Base-by-base conservation (phyloP, 1,284 basidiomycete species). In the Moesziomyces globuligerus region DNA sequence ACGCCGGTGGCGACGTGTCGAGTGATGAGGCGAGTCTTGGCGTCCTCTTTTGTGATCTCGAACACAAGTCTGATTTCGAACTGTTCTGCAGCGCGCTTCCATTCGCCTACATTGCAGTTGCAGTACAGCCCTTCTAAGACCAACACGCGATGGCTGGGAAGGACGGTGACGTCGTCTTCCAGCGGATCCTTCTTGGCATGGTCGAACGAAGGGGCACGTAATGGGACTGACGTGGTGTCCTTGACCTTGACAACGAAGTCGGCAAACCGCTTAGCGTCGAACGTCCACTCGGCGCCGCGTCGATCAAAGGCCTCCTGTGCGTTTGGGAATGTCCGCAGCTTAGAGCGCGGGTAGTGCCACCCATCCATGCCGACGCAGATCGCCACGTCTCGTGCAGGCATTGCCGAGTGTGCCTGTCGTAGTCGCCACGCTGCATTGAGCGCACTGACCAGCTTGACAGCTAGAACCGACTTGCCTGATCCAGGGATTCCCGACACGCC, bases 101-200 rank as follows among this genome's bases (percentile, higher is more conserved):
- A 97, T 0, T 90, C 89, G 0, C 87, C 84, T 18, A 88, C 84
- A 32, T 88, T 86, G 20, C 93, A 86, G 60, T 92, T 87, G 6
- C 89, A 87, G 82, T 95, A 94, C 9, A 95, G 84, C 0, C 93
- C 92, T 83, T 95, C 92, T 59, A 94, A 87, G 56, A 94, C 81
- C 50, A 95, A 86, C 49, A 95, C 86, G 4, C 90, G 87, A 75
- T 94, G 89, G 28, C 84, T 67, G 0, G 89, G 87, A 24, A 84
- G 76, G 24, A 97, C 87, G 0, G 83, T 78, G 13, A 90, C 81
- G 5, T 82, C 83, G 4, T 84, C 83, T 7, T 80, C 76, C 0
- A 78, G 48, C 0, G 86, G 87, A 64, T 88, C 87, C 76, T 87
- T 78, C 25, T 90, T 80, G 1, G 89, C 86, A 66, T 89, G 85